Percentiles rank a stretch among this genome's conserved stretches.
These are phyloP conservation scores for Eudorina sp. DNA, from an alignment of 139 green algal species.

Conservation along the genomic window DNA sequence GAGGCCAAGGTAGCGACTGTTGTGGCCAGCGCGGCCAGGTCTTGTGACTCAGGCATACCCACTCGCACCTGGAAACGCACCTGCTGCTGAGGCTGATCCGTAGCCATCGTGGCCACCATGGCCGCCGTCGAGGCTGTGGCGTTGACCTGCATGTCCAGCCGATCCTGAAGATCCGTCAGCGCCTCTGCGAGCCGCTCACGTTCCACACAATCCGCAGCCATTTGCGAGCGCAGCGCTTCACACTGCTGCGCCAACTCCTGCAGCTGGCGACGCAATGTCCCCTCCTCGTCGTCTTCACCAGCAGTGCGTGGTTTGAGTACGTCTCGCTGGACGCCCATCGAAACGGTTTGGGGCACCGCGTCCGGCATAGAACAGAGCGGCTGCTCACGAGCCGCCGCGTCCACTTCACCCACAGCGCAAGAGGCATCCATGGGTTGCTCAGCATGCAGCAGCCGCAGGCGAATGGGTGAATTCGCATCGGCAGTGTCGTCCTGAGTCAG, in stretches of 20 bases:
- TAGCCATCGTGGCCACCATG: slow-evolving; percentile 29
- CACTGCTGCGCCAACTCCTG: not conserved
- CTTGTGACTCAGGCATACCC: not conserved
- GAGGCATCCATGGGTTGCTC: too few relatives aligned
- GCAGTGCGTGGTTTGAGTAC: too few relatives aligned
- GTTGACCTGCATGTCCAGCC: slow-evolving; percentile 23
- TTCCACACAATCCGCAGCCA: not conserved
- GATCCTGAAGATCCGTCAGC: slow-evolving; percentile 14
- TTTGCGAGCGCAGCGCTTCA: not conserved
- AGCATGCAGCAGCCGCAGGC: too few relatives aligned
- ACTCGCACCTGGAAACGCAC: slow-evolving; percentile 16
- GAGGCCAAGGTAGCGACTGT: slow-evolving; percentile 2
- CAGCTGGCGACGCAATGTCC: too few relatives aligned
- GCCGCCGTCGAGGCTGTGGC: not conserved
- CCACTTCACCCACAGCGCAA: too few relatives aligned
- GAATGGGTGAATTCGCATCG: too few relatives aligned
- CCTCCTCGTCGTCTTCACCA: too few relatives aligned
- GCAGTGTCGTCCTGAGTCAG: too few relatives aligned
- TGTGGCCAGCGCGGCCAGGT: not conserved
- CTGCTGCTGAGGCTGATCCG: not conserved
- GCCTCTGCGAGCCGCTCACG: not conserved
- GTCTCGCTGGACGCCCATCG: too few relatives aligned
- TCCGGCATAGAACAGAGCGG: too few relatives aligned
- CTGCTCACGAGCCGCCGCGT: too few relatives aligned
- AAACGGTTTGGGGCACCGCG: too few relatives aligned